Evolutionary conservation across 2,329 filamentous ascomycete species (phyloP), one percentile per base, ranked within the genome.

Genomic region (Pseudogymnoascus sp.): DNA sequence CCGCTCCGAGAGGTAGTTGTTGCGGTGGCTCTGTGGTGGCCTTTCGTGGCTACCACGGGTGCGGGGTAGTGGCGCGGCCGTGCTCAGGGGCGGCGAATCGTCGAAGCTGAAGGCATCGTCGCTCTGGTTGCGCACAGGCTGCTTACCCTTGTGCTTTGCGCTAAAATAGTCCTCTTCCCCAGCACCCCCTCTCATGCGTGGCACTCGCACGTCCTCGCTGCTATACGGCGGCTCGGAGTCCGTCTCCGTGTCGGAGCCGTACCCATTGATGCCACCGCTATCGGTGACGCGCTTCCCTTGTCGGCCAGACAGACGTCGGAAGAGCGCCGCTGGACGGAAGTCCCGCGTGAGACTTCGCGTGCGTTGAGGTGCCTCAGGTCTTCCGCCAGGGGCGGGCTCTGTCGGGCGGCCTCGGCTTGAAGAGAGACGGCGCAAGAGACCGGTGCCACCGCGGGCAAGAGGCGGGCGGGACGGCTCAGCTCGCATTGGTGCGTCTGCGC

Each of bases 301-400:
- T 9, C 76, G 75, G 25, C 71, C 73, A n/a, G 79, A 82, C 22
- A 78, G 73, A 58, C 78, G 73, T n/a, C 80, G 76, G 33, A 82
- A 72, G 39, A 83, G 76, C 41, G 78, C 70, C 1, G 74, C 74
- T 1, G 75, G 67, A 5, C 67, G 77, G 19, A 79, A 77, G 62
- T 84, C 81, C 11, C 78, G 81, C 5, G 82, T 84, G 5, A 88
- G 76, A 2, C 86, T 90, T 62, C 88, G 74, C 0, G 84, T 86
- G 28, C 87, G 79, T 59, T 79, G 79, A 14, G 86, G 73, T 59
- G 76, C 72, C 25, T 68, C 65, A 8, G 73, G 71, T 11, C 76
- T 75, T 78, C 75, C 0, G 71, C 73, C 0, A 75, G 75, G 19
- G 68, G 71, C 22, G 76, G 76, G 28, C 75, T 67, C 14, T 68